Percentiles rank a stretch among this genome's conserved stretches.
Evolutionary conservation across 768 basidiomycete species (phyloP).

Genomic region (Podaxis sp.): DNA sequence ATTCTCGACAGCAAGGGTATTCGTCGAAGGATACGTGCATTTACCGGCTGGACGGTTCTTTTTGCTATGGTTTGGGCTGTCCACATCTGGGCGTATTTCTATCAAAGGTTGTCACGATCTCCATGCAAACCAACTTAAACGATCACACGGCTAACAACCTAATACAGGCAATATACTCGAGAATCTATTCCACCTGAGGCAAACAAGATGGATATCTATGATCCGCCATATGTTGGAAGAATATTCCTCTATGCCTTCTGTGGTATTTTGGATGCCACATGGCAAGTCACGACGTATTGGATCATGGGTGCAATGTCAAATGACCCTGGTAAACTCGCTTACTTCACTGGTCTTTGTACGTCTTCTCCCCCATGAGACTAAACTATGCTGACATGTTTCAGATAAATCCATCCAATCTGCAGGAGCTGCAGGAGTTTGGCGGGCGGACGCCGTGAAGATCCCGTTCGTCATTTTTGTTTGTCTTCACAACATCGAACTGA

Average conservation of each 20-base stretch:
- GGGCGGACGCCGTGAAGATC: conserved; percentile 54
- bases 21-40: conserved; percentile 66
- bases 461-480: conserved; percentile 43
- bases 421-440: conserved; percentile 70
- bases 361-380: conserved; percentile 12
- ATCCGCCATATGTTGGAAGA: conserved; percentile 47
- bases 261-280: conserved; percentile 76
- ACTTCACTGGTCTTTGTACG: conserved; percentile 80
- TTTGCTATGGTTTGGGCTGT: conserved; percentile 61
- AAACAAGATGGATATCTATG: conserved; percentile 55
- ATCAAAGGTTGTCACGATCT: conserved; percentile 55
- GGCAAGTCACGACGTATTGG: conserved; percentile 84
- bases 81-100: conserved; percentile 74
- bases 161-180: conserved; percentile 52
- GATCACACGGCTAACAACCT: conserved; percentile 12
- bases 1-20: conserved; percentile 56
- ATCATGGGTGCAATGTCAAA: conserved; percentile 85
- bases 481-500: not conserved
- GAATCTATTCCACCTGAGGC: conserved; percentile 33
- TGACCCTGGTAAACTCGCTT: conserved; percentile 72
- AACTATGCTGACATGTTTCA: conserved; percentile 14
- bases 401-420: conserved; percentile 78
- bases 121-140: not conserved
- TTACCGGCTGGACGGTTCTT: conserved; percentile 61
- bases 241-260: conserved; percentile 67